Conservation (phyloP, 1,284 basidiomycete species). For the Moesziomyces globuligerus region DNA sequence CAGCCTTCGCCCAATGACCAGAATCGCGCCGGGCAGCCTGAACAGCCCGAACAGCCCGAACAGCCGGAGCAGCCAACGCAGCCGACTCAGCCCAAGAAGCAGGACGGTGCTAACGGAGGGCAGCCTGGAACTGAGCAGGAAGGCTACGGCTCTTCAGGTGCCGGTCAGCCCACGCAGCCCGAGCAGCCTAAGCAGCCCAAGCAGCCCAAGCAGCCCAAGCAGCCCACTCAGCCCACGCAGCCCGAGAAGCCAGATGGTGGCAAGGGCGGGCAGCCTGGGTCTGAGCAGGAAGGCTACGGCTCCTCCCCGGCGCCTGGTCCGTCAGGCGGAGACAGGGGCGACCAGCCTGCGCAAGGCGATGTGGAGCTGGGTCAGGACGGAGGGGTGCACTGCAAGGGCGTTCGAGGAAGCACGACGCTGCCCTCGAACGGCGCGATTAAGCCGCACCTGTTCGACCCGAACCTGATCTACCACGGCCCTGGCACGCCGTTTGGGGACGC, state of each 20-base stretch:
- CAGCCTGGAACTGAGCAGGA: neutral
- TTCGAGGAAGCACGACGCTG: constrained; percentile 8
- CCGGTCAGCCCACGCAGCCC: no score
- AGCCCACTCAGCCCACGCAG: no score
- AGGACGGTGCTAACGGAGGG: neutral
- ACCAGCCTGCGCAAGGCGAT: neutral
- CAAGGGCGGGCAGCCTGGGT: neutral
- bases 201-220: no score
- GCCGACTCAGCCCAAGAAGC: no score
- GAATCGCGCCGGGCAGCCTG: no score
- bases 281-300: neutral
- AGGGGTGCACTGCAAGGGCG: constrained; percentile 20
- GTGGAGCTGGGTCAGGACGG: neutral
- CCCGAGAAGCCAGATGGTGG: no score
- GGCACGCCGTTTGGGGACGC: constrained; percentile 37
- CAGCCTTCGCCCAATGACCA: no score
- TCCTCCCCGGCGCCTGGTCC: neutral
- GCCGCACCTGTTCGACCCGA: constrained; percentile 23
- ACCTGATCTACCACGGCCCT: constrained; percentile 32
- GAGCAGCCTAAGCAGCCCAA: no score
- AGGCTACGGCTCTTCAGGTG: neutral
- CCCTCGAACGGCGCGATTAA: constrained; percentile 13
- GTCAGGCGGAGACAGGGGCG: neutral
- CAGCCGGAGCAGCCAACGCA: no score
- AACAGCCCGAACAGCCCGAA: no score